phyloP scores from a whole-genome alignment of 805 yeast species.

The Wickerhamiella qilinensis region DNA sequence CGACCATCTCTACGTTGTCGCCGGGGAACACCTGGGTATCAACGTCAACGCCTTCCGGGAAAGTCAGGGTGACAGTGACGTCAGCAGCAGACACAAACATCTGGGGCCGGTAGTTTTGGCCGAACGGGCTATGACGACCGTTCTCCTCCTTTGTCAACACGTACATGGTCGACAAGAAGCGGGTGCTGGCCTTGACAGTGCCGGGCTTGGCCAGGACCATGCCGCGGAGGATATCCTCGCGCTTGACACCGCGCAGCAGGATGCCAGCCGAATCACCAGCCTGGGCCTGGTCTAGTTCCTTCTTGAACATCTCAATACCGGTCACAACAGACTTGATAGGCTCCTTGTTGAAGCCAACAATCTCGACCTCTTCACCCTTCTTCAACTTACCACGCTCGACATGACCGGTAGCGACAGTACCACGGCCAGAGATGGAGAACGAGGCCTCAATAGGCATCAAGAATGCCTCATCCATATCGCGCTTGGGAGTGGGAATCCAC shows the following conservation, averaged over 20 bases:
- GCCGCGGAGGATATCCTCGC: slow-evolving; percentile 94
- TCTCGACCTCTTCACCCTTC: slow-evolving; percentile 97
- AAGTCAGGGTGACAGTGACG: slow-evolving; percentile 75
- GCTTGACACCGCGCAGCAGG: slow-evolving; percentile 92
- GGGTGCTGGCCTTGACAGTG: slow-evolving; percentile 80
- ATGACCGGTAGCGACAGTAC: slow-evolving; percentile 98
- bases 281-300: slow-evolving; percentile 92
- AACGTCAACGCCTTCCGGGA: slow-evolving; percentile 78
- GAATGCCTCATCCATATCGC: slow-evolving; percentile 94
- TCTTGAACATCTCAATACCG: slow-evolving; percentile 98
- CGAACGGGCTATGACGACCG: slow-evolving; percentile 97
- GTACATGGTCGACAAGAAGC: slow-evolving; percentile 85
- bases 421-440: slow-evolving; percentile 98
- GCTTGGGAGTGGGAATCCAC: slow-evolving; percentile 86
- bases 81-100: slow-evolving; percentile 92
- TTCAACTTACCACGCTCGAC: slow-evolving; percentile 95
- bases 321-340: slow-evolving; percentile 90
- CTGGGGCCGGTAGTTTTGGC: slow-evolving; percentile 96
- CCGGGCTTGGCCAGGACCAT: slow-evolving; percentile 94
- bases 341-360: slow-evolving; percentile 78
- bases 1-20: slow-evolving; percentile 94
- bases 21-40: slow-evolving; percentile 92
- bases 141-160: slow-evolving; percentile 94
- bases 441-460: slow-evolving; percentile 95
- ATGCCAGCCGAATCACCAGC: slow-evolving; percentile 99